Base-by-base conservation (phyloP, 2,329 filamentous ascomycete genomes). In the Helminthosporium solani region DNA sequence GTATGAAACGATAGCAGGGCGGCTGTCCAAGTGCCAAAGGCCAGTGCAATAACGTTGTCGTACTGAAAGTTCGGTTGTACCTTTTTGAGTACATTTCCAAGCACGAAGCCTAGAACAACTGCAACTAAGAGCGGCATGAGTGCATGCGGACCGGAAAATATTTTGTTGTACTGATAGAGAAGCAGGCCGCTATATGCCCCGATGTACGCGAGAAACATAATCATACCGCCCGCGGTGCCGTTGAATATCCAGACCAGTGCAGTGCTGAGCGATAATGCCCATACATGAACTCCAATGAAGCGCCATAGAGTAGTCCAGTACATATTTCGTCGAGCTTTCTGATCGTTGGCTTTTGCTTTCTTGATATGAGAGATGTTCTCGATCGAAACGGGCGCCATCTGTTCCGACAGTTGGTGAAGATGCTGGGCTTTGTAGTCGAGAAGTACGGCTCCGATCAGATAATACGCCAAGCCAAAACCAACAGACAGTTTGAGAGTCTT, bases 391-490 rank as follows among this genome's bases (percentile, higher is more conserved):
- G 72, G 69, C 2, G 68, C 62, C 48, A 73, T 64, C 20, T 72
- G 67, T 40, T 76, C 72, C 3, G 75, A 72, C 2, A 72, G 56
- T 11, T 70, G 71, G 48, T 78, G 73, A 1, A 81, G 67, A 48
- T 77, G 73, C 42, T 78, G 75, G 16, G 78, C 77, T 47, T 80
- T 79, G 50, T 75, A 74, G 52, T 82, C 79, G 20, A 82, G 76
- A 18, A 79, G 67, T 1, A 82, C 77, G 11, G 79, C 79, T 20
- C 79, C 78, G 19, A 81, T 72, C 15, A 82, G 67, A 52, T 82
- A 82, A 58, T 82, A 82, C 0, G 76, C 76, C 27, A 82, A 67
- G n/a, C 77, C 75, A 50, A 81, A 80, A 1, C 79, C 79, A 18
- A 80, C 73, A 28, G 75, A 71, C 47, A 77, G 65, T 9, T 76